phyloP scores from a whole-genome alignment of 2,329 filamentous ascomycete species.

The Chrysoporthe austroafricana region DNA sequence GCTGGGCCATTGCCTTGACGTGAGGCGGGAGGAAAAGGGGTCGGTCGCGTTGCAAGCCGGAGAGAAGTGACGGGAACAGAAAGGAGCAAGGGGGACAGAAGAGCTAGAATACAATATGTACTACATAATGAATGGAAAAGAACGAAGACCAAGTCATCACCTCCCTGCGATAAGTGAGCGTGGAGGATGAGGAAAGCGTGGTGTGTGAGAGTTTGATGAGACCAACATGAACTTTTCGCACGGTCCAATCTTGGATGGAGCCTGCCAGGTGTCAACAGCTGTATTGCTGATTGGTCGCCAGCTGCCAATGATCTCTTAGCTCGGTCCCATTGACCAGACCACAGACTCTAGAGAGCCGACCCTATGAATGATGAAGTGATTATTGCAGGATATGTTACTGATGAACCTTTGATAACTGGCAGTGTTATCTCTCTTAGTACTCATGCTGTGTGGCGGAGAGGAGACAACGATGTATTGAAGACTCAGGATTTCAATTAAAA shows the following conservation, averaged over 20 bases:
- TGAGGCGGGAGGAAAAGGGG: constrained; percentile 11
- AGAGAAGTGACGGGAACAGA: neutral
- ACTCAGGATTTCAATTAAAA: no score
- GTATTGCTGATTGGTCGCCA: neutral
- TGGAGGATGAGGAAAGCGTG: neutral
- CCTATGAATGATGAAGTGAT: no score
- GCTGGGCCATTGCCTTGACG: constrained; percentile 23
- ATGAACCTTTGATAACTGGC: no score
- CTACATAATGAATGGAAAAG: constrained; percentile 9
- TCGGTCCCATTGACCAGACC: no score
- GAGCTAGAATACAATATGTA: neutral
- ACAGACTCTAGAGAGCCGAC: no score
- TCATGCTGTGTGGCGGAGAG: no score
- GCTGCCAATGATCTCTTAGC: neutral
- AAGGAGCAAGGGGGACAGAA: neutral
- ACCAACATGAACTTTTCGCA: constrained; percentile 13
- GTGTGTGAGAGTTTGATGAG: constrained; percentile 8
- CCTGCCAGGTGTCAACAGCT: neutral
- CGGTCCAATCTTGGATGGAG: neutral
- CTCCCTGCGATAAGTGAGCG: neutral
- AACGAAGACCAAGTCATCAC: no score
- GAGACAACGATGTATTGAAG: no score
- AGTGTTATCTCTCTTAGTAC: no score
- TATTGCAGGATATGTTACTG: no score
- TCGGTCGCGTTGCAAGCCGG: neutral